Percentiles rank a stretch among this genome's conserved stretches.
These are phyloP conservation scores for Elongisporangium undulatum DNA, from an alignment of 352 stramenopile species.

Conservation along the genomic window DNA sequence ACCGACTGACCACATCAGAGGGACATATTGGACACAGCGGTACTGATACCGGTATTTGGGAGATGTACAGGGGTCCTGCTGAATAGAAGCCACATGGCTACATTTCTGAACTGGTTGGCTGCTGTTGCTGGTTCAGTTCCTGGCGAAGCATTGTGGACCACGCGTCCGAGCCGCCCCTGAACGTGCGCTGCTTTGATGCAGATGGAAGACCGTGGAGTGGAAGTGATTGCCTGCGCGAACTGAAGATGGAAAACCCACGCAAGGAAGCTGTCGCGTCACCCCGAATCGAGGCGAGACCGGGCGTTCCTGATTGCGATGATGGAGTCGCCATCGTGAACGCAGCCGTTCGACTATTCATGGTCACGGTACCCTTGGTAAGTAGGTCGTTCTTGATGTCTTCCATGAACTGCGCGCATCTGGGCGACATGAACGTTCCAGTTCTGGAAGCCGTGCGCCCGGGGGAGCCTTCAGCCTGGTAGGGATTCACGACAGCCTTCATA, in stretches of 20 bases:
- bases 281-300: slow-evolving; percentile 9
- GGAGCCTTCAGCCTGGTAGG: neutral
- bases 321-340: slow-evolving; percentile 7
- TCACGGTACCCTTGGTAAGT: slow-evolving; percentile 14
- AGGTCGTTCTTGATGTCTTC: slow-evolving; percentile 42
- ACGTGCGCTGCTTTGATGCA: slow-evolving; percentile 8
- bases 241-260: slow-evolving; percentile 25
- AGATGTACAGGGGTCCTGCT: neutral
- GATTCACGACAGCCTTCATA: slow-evolving; percentile 13
- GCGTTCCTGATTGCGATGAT: slow-evolving; percentile 9
- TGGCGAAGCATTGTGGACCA: slow-evolving; percentile 39
- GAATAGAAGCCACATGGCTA: neutral
- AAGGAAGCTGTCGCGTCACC: slow-evolving; percentile 15
- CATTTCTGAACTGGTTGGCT: neutral
- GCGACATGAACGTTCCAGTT: slow-evolving; percentile 16
- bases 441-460: neutral
- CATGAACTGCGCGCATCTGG: slow-evolving; percentile 34
- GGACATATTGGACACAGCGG: neutral
- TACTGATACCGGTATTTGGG: neutral
- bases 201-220: slow-evolving; percentile 9
- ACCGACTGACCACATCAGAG: neutral
- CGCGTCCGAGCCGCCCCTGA: slow-evolving; percentile 13
- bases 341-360: slow-evolving; percentile 12
- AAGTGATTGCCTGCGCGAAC: slow-evolving; percentile 6
- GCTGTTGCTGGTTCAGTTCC: slow-evolving; percentile 7